Evolutionary conservation across 768 basidiomycete species (phyloP), one percentile per base, ranked within the genome.

Genomic region (Collybia nuda): DNA sequence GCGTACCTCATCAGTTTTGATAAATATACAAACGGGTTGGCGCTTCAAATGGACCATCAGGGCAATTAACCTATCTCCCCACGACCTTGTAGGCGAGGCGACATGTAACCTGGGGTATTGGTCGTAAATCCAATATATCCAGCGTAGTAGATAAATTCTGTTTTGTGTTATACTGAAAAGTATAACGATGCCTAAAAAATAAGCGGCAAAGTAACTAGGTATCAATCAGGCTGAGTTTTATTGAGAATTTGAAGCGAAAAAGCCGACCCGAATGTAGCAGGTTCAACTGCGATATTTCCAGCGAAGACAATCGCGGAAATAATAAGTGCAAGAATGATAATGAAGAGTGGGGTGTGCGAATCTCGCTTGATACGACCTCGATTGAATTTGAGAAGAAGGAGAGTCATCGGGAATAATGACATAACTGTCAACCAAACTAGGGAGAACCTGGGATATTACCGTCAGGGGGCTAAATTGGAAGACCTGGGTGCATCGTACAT

Each of bases 401-500:
- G 67, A 2, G 84, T 79, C 14, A 84, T 37, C 0, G 86, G 84
- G 57, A 86, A 89, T 18, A 87, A 62, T 1, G 72, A 60, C 82
- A 88, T 86, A 26, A 85, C 78, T 2, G 76, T 69, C 18, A 88
- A 70, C 84, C 85, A 88, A 12, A 78, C 79, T 5, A 87, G 72
- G 3, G 84, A 80, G 68, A 87, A 87, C 77, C 81, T 82, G 44
- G 1, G 21, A 29, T 37, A 11, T 19, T 14, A 47, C 55, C 22
- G 22, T 21, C 38, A 35, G 18, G 5, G 22, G 18, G 40, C 28
- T 12, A 46, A 11, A 14, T 24, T n/a, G 19, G 17, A 32, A 3
- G 8, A 40, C 37, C 6, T 6, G 48, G 17, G 35, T 6, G 17
- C 9, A 9, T 63, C 71, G 24, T 47, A 79, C 84, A 86, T 84